These are phyloP conservation scores for Boletus sensibilis DNA, from an alignment of 768 basidiomycete genomes.

Conservation along the genomic window DNA sequence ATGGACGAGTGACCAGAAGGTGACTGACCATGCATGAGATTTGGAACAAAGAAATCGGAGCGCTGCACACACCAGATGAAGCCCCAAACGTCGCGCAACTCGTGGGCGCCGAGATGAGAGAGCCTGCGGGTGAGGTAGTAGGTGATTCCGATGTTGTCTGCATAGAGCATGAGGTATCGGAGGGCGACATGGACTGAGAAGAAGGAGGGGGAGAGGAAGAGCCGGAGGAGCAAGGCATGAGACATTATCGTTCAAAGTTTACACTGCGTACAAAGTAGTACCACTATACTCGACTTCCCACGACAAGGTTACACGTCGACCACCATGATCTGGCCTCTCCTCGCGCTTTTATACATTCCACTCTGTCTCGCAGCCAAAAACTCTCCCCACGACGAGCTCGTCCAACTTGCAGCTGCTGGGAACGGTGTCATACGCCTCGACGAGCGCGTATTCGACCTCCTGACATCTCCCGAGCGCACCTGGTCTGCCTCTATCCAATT, in stretches of 20 bases:
- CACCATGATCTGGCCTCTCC: constrained; percentile 20
- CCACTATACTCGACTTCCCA: constrained; percentile 11
- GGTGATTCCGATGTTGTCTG: constrained; percentile 88
- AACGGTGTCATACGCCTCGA: constrained; percentile 84
- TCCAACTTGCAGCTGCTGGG: constrained; percentile 63
- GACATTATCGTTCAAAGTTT: constrained; percentile 35
- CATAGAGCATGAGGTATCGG: constrained; percentile 77
- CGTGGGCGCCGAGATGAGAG: constrained; percentile 60
- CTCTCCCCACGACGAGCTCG: constrained; percentile 53
- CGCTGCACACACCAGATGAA: constrained; percentile 68
- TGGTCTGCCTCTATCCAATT: constrained; percentile 89
- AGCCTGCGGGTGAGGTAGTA: constrained; percentile 84
- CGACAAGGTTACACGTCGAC: constrained; percentile 7
- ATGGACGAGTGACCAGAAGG: constrained; percentile 89
- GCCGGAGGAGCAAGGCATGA: constrained; percentile 84
- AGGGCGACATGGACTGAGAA: constrained; percentile 94
- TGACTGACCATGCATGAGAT: constrained; percentile 54
- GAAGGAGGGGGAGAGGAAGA: constrained; percentile 89
- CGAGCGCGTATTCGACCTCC: constrained; percentile 69
- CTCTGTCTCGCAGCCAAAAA: constrained; percentile 31
- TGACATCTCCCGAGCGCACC: constrained; percentile 71
- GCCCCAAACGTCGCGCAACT: constrained; percentile 84
- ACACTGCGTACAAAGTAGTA: too few relatives aligned
- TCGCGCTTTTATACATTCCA: constrained; percentile 35
- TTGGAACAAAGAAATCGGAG: neutral